These are phyloP conservation scores for Serendipita indica DNA, from an alignment of 768 basidiomycete genomes.

Conservation along the genomic window DNA sequence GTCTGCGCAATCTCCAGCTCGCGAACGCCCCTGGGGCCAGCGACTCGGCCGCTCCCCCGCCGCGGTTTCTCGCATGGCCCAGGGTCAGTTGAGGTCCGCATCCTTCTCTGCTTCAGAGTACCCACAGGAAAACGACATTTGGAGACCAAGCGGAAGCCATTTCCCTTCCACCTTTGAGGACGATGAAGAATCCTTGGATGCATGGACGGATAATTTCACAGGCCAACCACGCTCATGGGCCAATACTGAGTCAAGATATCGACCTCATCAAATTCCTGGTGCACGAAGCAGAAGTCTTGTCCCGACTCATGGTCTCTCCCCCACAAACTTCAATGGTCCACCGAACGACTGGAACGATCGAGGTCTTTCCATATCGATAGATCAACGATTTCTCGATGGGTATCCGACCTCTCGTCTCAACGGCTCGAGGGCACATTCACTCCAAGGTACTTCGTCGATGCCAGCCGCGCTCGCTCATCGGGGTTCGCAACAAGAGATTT, in stretches of 20 bases:
- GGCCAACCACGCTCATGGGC: conserved; percentile 7
- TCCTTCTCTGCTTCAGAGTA: conserved; percentile 2
- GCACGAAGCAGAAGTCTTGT: conserved; percentile 5
- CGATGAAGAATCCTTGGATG: conserved; percentile 7
- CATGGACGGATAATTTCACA: conserved; percentile 7
- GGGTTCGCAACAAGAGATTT: conserved; percentile 28
- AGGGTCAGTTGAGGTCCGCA: conserved; percentile 7
- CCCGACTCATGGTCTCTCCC: conserved; percentile 1
- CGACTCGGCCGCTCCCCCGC: conserved; percentile 4
- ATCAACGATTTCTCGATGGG: conserved; percentile 1
- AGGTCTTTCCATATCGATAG: neutral
- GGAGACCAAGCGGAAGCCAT: neutral
- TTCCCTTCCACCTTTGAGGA: conserved; percentile 6
- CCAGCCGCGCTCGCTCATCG: neutral
- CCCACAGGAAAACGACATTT: conserved; percentile 6
- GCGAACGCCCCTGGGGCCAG: conserved; percentile 8
- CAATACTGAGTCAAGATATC: conserved; percentile 3
- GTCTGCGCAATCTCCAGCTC: conserved; percentile 2
- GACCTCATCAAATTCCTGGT: neutral
- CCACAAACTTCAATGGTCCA: neutral
- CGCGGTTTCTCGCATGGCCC: conserved; percentile 2
- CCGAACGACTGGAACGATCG: neutral
- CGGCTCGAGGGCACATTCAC: conserved; percentile 1
- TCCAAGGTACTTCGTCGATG: conserved; percentile 4
- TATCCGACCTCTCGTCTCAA: neutral